Evolutionary conservation across 2,329 filamentous ascomycete genomes (phyloP), one percentile per base, ranked within the genome.

Genomic region (Paecilomyces sp.): DNA sequence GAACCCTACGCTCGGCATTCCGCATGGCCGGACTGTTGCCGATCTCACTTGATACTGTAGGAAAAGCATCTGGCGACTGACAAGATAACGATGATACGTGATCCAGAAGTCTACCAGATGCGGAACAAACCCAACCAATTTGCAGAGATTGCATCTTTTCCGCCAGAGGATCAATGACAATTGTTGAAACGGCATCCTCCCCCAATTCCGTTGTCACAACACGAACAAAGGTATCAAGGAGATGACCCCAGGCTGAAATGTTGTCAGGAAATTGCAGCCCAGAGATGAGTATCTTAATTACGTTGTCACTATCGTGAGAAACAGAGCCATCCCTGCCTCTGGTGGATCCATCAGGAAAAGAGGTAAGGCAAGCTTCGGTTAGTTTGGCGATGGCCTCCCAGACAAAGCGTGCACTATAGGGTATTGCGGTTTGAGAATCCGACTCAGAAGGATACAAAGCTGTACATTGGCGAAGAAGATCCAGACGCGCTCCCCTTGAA

Each of bases 151-250:
- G 66, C 3, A 88, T 64, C 1, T 73, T 67, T 64, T 84, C 87
- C 0, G 89, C 84, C 3, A 94, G 67, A 1, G 88, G 88, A 62
- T 95, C 91, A 47, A 92, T 78, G 1, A 91, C 80, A 25, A 84
- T 82, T 56, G 89, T 78, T 4, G 86, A 83, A 50, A 87, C 81
- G 5, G 85, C 87, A 15, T 84, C 83, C 62, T 91, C 86, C 2
- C 90, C 89, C 57, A 83, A 83, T 63, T 91, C 86, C 12, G 80
- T 76, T 18, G 79, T 81, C 6, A 88, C 83, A 57, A 84, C 82
- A 8, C 80, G 74, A 2, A 83, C 77, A 8, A 90, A 75, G 0
- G 79, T 72, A 8, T 82, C 76, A 57, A 90, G 85, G 0, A 93
- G 76, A 0, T 78, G 61, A 56, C 71, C 69, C 80, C 81, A 83